phyloP scores from a whole-genome alignment of 2,329 filamentous ascomycete genomes.

The Nothophoma quercina region DNA sequence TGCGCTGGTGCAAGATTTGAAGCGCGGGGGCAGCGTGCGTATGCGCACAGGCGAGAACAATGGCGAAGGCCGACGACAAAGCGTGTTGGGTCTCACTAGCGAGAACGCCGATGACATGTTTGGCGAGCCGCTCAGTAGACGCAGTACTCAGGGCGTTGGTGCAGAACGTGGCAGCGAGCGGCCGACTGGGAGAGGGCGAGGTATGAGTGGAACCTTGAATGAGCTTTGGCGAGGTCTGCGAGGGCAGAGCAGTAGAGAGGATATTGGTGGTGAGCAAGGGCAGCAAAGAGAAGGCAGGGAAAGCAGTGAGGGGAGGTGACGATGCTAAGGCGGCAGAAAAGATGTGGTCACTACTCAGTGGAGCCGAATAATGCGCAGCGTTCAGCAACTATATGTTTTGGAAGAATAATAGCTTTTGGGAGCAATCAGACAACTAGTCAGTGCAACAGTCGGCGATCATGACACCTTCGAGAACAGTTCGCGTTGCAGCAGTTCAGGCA shows the following conservation, averaged over 20 bases:
- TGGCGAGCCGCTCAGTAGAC: constrained; percentile 35
- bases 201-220: constrained; percentile 41
- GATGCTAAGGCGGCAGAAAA: not conserved
- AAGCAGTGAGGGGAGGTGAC: not conserved
- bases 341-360: no score
- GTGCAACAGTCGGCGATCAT: no score
- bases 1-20: constrained; percentile 70
- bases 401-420: no score
- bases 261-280: constrained; percentile 9
- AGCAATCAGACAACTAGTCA: no score
- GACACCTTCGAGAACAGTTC: no score
- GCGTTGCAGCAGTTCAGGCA: no score
- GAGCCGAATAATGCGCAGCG: no score
- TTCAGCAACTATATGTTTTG: no score
- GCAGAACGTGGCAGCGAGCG: constrained; percentile 8
- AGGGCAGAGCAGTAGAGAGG: constrained; percentile 24
- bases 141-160: constrained; percentile 26
- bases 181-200: constrained; percentile 23
- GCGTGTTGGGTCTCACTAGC: constrained; percentile 31
- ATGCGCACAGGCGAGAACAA: constrained; percentile 7
- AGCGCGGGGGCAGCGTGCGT: constrained; percentile 59
- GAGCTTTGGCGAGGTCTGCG: constrained; percentile 42
- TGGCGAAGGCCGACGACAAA: constrained; percentile 23
- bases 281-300: not conserved
- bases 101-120: constrained; percentile 17